Conservation (phyloP, 176 grass and related monocot genomes). For the Thinopyrum elongatum region DNA sequence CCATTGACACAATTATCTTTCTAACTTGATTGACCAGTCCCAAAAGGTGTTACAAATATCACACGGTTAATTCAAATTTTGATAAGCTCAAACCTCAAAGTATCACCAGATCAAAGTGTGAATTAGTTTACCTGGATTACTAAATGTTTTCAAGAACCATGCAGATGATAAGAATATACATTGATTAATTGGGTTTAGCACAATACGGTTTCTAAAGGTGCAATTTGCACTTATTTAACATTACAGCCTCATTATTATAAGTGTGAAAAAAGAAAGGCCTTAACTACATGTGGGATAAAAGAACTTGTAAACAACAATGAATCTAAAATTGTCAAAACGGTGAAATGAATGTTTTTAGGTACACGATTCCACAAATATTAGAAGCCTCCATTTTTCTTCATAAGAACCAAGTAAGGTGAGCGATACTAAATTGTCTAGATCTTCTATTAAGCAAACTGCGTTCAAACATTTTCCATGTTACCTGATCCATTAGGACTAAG, state of each 20-base stretch:
- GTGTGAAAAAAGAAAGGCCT: background rate
- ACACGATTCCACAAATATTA: background rate
- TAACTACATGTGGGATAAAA: background rate
- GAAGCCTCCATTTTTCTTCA: background rate
- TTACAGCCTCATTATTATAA: background rate
- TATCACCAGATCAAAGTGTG: background rate
- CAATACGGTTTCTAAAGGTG: background rate
- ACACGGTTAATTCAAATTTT: background rate
- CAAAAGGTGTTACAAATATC: background rate
- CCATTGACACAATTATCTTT: background rate
- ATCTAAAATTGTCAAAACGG: background rate
- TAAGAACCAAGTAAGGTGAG: background rate
- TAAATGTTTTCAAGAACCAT: background rate
- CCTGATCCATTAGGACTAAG: conserved; percentile 82
- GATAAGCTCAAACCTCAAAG: background rate
- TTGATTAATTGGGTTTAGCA: background rate
- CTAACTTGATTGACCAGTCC: background rate
- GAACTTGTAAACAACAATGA: background rate
- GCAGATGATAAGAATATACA: background rate
- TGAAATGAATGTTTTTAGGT: background rate
- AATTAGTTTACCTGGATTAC: background rate
- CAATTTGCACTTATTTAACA: background rate
- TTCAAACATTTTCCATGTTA: conserved; percentile 36
- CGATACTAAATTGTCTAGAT: background rate
- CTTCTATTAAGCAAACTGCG: conserved; percentile 8